These are phyloP conservation scores for Kwoniella bestiolae DNA, from an alignment of 768 basidiomycete species.

Conservation along the genomic window DNA sequence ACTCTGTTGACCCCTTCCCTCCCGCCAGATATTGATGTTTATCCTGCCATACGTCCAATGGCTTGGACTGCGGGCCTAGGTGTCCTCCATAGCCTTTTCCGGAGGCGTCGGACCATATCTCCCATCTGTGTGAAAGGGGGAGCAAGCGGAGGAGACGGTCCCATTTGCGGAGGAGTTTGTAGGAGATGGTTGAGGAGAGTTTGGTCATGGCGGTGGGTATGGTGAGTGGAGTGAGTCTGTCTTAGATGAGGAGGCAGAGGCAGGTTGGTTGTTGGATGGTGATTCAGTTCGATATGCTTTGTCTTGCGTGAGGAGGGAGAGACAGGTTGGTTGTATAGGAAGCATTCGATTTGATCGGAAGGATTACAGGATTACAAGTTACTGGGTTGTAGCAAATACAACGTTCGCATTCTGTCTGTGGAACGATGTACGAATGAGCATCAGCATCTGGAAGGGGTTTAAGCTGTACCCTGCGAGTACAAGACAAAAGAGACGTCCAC, in stretches of 20 bases:
- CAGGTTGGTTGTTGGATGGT: no score
- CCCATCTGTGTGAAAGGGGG: not conserved
- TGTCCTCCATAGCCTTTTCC: slow-evolving; percentile 23
- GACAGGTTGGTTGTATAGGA: no score
- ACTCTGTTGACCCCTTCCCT: slow-evolving; percentile 20
- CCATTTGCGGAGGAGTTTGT: slow-evolving; percentile 10
- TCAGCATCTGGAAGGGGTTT: not conserved
- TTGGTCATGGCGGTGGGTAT: slow-evolving; percentile 22
- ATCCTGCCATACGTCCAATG: slow-evolving; percentile 25
- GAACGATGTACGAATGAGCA: no score
- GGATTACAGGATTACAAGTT: no score
- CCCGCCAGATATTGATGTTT: slow-evolving; percentile 5
- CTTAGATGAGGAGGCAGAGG: no score
- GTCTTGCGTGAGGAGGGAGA: no score
- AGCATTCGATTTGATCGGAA: no score
- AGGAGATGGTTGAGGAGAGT: slow-evolving; percentile 12
- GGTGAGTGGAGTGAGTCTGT: not conserved
- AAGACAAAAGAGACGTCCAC: not conserved
- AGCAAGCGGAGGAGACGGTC: slow-evolving; percentile 12
- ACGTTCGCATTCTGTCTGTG: no score
- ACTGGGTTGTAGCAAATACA: no score
- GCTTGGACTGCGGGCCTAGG: slow-evolving; percentile 15
- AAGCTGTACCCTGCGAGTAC: not conserved
- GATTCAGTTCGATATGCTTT: no score
- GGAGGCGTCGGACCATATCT: slow-evolving; percentile 26